phyloP scores from a whole-genome alignment of 352 stramenopile species.

The Phytopythium helicoides region DNA sequence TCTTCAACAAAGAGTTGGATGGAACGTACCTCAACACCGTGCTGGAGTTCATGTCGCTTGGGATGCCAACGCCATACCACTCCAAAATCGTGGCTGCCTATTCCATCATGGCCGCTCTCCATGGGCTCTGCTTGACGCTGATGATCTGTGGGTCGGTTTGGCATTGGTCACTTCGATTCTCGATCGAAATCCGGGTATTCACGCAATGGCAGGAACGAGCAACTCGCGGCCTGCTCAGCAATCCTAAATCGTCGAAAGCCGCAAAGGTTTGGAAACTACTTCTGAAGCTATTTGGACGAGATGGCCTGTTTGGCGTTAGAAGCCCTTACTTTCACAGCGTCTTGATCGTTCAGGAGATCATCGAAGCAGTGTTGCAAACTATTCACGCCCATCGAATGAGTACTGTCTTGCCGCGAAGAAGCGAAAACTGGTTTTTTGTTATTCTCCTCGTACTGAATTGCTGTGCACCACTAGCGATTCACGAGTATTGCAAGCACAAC shows the following conservation, averaged over 20 bases:
- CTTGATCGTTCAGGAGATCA: constrained; percentile 23
- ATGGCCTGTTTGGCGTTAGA: constrained; percentile 23
- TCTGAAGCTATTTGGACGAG: constrained; percentile 5
- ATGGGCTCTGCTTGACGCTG: constrained; percentile 15
- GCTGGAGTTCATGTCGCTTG: constrained; percentile 27
- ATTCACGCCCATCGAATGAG: constrained; percentile 30
- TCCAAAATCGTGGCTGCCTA: constrained; percentile 17
- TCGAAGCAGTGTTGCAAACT: constrained; percentile 23
- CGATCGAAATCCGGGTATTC: neutral
- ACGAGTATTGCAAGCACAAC: constrained; percentile 5
- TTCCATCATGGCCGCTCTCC: constrained; percentile 16
- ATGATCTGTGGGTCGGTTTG: constrained; percentile 10
- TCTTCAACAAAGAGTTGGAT: constrained; percentile 19
- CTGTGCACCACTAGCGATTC: constrained; percentile 11
- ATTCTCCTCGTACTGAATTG: constrained; percentile 27
- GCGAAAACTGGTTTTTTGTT: constrained; percentile 32
- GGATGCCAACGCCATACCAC: constrained; percentile 17
- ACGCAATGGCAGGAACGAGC: too few relatives aligned
- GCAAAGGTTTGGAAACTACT: too few relatives aligned
- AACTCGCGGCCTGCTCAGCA: too few relatives aligned
- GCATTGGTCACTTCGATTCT: constrained; percentile 10
- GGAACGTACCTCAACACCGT: constrained; percentile 14
- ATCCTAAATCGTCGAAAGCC: too few relatives aligned
- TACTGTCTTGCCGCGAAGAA: constrained; percentile 15
- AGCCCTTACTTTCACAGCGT: constrained; percentile 22